Evolutionary conservation across 805 yeast species (phyloP).

Genomic region (Isabelozyma pseudorhagii): DNA sequence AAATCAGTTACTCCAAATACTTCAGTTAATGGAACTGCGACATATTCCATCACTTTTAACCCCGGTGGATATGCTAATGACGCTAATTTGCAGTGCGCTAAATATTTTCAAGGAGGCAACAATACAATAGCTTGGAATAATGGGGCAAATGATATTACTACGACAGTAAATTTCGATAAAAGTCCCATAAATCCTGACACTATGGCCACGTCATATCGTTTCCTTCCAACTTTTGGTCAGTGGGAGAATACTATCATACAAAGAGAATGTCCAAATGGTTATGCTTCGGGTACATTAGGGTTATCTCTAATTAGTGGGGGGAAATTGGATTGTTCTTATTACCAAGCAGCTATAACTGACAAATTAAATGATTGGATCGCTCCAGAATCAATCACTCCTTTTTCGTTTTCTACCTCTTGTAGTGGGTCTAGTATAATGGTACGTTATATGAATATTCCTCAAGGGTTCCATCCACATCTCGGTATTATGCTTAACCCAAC

Average conservation of each 20-base stretch:
- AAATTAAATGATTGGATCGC: background rate
- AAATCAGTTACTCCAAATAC: background rate
- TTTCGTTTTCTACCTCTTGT: background rate
- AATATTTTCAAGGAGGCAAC: background rate
- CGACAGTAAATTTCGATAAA: background rate
- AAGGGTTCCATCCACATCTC: too few species aligned
- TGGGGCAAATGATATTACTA: background rate
- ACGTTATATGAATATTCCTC: background rate
- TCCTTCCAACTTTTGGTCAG: background rate
- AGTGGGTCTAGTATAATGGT: too few species aligned
- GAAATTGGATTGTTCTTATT: background rate
- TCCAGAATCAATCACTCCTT: background rate
- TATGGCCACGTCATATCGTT: background rate
- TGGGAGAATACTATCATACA: background rate
- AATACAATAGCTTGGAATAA: background rate
- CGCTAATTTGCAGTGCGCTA: background rate
- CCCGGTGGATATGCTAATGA: background rate
- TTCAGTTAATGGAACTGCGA: slow-evolving; percentile 3
- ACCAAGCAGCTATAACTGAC: background rate
- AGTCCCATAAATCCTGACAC: too few species aligned
- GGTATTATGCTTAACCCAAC: too few species aligned
- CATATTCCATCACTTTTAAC: background rate
- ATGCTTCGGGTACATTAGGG: background rate
- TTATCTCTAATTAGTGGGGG: background rate
- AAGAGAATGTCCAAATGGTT: background rate